Evolutionary conservation across 257 asterid species (phyloP), one percentile per base, ranked within the genome.

Genomic region (Nicotiana tabacum): DNA sequence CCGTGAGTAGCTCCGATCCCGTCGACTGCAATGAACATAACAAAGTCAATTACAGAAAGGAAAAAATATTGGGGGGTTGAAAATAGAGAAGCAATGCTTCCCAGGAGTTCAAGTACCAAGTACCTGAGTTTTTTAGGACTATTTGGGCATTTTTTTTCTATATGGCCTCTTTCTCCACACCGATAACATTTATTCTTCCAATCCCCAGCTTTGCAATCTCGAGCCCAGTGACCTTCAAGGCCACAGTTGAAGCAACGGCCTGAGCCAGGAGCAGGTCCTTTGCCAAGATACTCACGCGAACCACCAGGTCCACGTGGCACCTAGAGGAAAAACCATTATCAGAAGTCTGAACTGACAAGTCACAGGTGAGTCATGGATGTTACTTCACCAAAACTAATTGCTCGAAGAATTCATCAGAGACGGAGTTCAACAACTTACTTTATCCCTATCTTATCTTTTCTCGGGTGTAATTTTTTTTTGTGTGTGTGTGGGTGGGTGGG

Each of bases 241-340:
- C 99, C 99, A 79, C 99, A 96, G 81, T 96, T 96, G 91, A 96
- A 96, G 92, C 99, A 96, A 74, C 99, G 98, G 0, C 99, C 99
- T n/a, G 98, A 92, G 18, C 99, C 99, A 24, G 98, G 99, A 81
- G 98, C 89, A 37, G 99, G 97, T 81, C 96, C 99, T 79, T 94
- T 90, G 29, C 97, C 98, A 70, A 86, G 90, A 84, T 92, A 91
- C 83, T 96, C 97, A 9, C 98, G 90, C 58, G 87, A 94, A 17
- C 98, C 97, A 66, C 99, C 98, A 77, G 97, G 92, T n/a, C 99
- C 99, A 66, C 99, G 98, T 4, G 99, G 99, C 79, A 92, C 95
- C 99, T 96, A 88, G 37, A 79, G 66, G 66, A 72, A 53, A 37
- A 53, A 55, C 37, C 83, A 78, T 13, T 29, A 60, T 66, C 13